These are phyloP conservation scores for Colletotrichum truncatum DNA, from an alignment of 2,329 filamentous ascomycete genomes.

Conservation along the genomic window DNA sequence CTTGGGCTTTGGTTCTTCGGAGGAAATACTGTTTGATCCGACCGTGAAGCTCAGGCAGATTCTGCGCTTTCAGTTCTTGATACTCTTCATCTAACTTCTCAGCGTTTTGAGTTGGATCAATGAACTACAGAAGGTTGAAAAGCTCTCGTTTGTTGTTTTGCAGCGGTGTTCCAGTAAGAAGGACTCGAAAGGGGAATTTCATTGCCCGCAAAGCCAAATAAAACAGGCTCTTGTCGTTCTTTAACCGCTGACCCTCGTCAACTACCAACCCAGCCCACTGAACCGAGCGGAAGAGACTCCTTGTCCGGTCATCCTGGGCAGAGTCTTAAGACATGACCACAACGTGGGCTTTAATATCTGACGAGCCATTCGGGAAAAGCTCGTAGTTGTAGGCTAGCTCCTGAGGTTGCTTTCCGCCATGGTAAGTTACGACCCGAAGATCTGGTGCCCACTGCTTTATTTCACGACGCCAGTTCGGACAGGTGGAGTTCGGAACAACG, in stretches of 20 bases:
- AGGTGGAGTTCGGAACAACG: conserved; percentile 94
- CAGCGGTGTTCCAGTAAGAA: conserved; percentile 90
- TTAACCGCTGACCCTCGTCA: conserved; percentile 94
- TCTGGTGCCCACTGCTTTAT: conserved; percentile 93
- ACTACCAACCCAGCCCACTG: conserved; percentile 91
- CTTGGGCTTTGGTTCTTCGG: conserved; percentile 86
- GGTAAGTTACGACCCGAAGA: conserved; percentile 90
- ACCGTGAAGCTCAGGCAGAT: conserved; percentile 81
- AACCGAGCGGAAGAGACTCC: conserved; percentile 72
- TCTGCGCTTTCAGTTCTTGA: conserved; percentile 81
- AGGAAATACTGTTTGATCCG: conserved; percentile 80
- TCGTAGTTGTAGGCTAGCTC: conserved; percentile 84
- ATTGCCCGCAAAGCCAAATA: conserved; percentile 79
- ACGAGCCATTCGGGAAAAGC: conserved; percentile 75
- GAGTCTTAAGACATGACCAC: conserved; percentile 97
- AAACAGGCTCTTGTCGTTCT: conserved; percentile 87
- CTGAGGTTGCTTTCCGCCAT: conserved; percentile 79
- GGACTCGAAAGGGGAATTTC: conserved; percentile 82
- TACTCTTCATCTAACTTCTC: conserved; percentile 79
- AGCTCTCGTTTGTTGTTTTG: conserved; percentile 96
- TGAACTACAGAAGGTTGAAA: conserved; percentile 96
- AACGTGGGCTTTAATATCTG: conserved; percentile 84
- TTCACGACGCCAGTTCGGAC: conserved; percentile 96
- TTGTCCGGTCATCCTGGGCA: conserved; percentile 76
- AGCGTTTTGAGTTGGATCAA: conserved; percentile 78